These are phyloP conservation scores for Colletotrichum falcatum DNA, from an alignment of 2,329 filamentous ascomycete genomes.

Conservation along the genomic window DNA sequence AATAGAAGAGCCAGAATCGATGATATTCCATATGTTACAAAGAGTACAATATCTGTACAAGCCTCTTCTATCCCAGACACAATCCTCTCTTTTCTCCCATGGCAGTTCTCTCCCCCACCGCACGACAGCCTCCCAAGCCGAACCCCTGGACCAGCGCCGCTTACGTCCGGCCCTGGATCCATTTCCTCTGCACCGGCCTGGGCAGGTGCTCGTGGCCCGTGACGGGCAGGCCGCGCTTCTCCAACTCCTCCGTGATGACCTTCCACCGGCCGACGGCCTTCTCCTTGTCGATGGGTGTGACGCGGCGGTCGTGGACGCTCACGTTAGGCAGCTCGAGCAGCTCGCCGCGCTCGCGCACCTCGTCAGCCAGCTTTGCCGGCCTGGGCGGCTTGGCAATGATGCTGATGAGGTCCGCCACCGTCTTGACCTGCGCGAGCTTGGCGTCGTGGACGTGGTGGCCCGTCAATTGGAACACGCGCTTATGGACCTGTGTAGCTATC, in stretches of 20 bases:
- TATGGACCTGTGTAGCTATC: constrained; percentile 71
- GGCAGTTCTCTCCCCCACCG: neutral
- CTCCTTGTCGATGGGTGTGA: constrained; percentile 80
- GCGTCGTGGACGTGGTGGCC: constrained; percentile 80
- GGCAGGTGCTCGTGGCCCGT: constrained; percentile 57
- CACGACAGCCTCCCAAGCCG: neutral
- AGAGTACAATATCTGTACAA: constrained; percentile 43
- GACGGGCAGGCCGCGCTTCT: constrained; percentile 70
- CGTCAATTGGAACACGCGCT: constrained; percentile 85
- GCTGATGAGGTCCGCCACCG: constrained; percentile 65
- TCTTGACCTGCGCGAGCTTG: constrained; percentile 68
- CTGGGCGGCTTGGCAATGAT: constrained; percentile 66
- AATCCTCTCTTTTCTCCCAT: constrained; percentile 5
- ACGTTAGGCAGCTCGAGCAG: constrained; percentile 76
- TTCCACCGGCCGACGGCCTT: constrained; percentile 81
- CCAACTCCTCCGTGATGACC: constrained; percentile 79
- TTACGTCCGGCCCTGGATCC: constrained; percentile 55
- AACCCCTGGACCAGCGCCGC: neutral
- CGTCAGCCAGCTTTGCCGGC: constrained; percentile 72
- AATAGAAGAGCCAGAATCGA: constrained; percentile 27
- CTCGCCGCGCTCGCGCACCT: constrained; percentile 61
- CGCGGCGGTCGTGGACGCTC: constrained; percentile 70
- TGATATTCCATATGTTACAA: constrained; percentile 41
- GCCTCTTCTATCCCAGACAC: constrained; percentile 33
- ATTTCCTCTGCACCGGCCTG: constrained; percentile 58